Evolutionary conservation across 495 filamentous ascomycete genomes (phyloP), one percentile per base, ranked within the genome.

Genomic region (Letharia lupina): DNA sequence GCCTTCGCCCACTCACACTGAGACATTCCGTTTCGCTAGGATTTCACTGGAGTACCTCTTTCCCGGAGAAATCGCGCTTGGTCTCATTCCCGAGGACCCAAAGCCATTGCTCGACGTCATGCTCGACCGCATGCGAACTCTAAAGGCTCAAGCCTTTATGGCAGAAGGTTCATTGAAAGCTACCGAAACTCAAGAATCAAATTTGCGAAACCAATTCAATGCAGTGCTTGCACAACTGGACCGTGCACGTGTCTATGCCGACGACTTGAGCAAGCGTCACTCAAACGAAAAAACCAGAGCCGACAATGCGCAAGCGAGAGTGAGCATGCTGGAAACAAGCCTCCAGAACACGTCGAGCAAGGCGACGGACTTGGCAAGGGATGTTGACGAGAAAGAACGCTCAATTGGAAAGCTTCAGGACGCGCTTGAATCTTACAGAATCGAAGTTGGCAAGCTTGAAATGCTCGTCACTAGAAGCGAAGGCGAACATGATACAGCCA

Each of bases 11-110:
- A 20, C 56, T 12, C 33, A 68, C 15, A 39, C 45, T 16, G 69
- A 69, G 10, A 65, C 54, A 7, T 85, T 91, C 73, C 83, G 87
- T n/a, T 69, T 80, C n/a, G 87, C 88, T 5, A 83, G 87, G 6
- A 77, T 91, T 2, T 82, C 87, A 37, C 78, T 91, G 9, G 89
- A 91, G 67, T 83, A 84, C 69, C 75, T 87, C 3, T 78, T 85
- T 1, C 89, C 88, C 0, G 88, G 87, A 6, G 88, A 91, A 70
- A 75, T 78, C 71, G 23, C 84, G 67, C 44, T 79, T 77, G 61
- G 77, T 64, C 44, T 80, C 63, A 41, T 69, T 6, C 50, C 60
- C 10, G 52, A 65, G 28, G 67, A 69, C 40, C 65, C 69, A 11
- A 59, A 68, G 28, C 67, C 62, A 18, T 42, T 73, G 16, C 35